These are phyloP conservation scores for Nepenthes gracilis DNA, from an alignment of 148 eudicot species.

Conservation along the genomic window DNA sequence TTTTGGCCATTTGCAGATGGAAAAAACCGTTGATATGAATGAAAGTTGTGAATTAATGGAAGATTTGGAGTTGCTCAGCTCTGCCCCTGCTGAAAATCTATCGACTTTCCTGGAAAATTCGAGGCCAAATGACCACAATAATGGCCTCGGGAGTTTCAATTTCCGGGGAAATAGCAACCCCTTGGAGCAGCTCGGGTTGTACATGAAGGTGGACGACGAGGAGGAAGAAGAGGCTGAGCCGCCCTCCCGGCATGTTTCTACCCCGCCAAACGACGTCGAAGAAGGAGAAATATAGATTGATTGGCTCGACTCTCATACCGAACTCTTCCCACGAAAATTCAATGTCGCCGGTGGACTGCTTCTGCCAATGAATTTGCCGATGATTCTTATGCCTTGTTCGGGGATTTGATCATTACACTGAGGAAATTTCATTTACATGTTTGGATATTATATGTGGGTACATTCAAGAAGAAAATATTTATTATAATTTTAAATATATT, in stretches of 20 bases:
- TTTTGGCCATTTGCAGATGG: constrained; percentile 45
- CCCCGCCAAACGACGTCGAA: constrained; percentile 34
- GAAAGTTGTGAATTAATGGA: constrained; percentile 69
- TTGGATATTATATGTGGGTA: no score
- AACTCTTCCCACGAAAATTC: no score
- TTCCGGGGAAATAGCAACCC: constrained; percentile 52
- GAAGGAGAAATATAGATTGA: constrained; percentile 69
- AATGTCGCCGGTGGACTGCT: no score
- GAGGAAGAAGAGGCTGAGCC: constrained; percentile 50
- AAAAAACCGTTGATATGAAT: constrained; percentile 82
- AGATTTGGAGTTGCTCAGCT: constrained; percentile 69
- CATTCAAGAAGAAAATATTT: no score
- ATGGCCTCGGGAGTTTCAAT: constrained; percentile 68
- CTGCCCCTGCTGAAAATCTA: constrained; percentile 44
- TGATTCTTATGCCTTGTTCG: no score
- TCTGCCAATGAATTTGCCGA: no score
- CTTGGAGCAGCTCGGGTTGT: constrained; percentile 85
- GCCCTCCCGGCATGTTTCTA: constrained; percentile 18
- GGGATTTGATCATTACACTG: no score
- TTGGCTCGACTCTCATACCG: not conserved
- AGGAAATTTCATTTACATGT: no score
- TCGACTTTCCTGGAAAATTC: constrained; percentile 35
- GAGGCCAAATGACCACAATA: constrained; percentile 40
- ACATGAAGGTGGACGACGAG: constrained; percentile 79
- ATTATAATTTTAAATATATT: no score